Evolutionary conservation across 2,329 filamentous ascomycete species (phyloP), one percentile per base, ranked within the genome.

Genomic region (Phaeosphaeria sp.): DNA sequence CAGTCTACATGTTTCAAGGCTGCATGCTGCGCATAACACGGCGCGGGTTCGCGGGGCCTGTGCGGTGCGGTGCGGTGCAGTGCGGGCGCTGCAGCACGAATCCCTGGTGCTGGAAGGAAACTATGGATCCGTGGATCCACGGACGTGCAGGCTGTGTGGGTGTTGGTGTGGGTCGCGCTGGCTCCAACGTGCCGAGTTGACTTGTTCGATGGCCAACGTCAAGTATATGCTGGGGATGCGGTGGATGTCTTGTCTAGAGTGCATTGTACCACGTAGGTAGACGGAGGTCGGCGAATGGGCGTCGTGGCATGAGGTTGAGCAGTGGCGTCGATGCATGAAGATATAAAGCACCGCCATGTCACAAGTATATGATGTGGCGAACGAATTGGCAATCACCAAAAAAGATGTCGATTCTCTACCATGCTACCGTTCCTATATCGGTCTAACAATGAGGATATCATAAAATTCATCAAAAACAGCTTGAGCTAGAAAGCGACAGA

Each of bases 401-500:
- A 36, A 36, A 36, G 25, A 4, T 36, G 30, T 36, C 30, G 13
- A 36, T 36, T 36, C 13, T 36, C 30, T 36, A 36, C 13, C 30
- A 36, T 36, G 30, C 30, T 36, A 36, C 30, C 30, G 30, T 36
- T 36, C 25, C 6, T 36, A 36, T 36, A 7, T 6, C 30, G 13
- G 30, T 36, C 30, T 36, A 36, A 36, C 33, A 44, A 17, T 33
- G 30, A 49, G 52, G 52, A 54, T 54, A 54, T 54, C 52, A 43
- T 54, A 49, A 54, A 49, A 33, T 55, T 36, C 21, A 49, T n/a
- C 43, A 41, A 39, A 41, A 17, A 41, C 20, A 47, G 27, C 51
- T 41, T 39, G 48, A 39, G 36, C 20, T 36, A 22, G 50, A 58
- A 46, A 58, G 55, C 55, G 55, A 58, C 55, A 54, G 55, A 54